phyloP scores from a whole-genome alignment of 768 basidiomycete species.

The Boletus subcaerulescens region DNA sequence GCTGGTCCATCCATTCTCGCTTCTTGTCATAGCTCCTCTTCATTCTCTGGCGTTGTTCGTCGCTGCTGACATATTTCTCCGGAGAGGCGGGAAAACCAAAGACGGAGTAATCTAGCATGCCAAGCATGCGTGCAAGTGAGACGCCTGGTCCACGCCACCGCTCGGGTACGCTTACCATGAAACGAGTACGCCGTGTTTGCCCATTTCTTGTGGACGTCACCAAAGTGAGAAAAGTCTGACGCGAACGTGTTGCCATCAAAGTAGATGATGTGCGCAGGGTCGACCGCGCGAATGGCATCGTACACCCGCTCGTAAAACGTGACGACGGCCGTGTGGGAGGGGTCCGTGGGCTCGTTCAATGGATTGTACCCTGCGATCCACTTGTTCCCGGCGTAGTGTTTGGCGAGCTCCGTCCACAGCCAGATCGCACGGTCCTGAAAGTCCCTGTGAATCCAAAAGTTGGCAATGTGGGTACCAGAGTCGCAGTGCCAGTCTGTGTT shows the following conservation, averaged over 20 bases:
- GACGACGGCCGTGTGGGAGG: slow-evolving; percentile 60
- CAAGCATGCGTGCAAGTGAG: not conserved
- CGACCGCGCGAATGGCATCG: slow-evolving; percentile 66
- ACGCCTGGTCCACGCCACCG: not conserved
- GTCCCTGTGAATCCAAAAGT: slow-evolving; percentile 82
- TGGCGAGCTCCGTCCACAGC: slow-evolving; percentile 76
- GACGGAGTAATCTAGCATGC: slow-evolving; percentile 29
- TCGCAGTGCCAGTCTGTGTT: slow-evolving; percentile 82
- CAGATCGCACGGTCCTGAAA: slow-evolving; percentile 77
- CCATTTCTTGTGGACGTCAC: slow-evolving; percentile 59
- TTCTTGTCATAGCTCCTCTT: slow-evolving; percentile 67
- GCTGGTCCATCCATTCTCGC: slow-evolving; percentile 71
- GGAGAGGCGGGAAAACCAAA: slow-evolving; percentile 68
- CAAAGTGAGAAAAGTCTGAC: slow-evolving; percentile 71
- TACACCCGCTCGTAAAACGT: slow-evolving; percentile 68
- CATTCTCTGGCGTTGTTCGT: slow-evolving; percentile 51
- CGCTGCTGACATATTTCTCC: slow-evolving; percentile 51
- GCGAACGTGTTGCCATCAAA: slow-evolving; percentile 86
- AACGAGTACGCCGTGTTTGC: slow-evolving; percentile 74
- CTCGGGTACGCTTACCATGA: slow-evolving; percentile 45
- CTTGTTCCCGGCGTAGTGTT: slow-evolving; percentile 70
- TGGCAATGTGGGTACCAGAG: slow-evolving; percentile 63
- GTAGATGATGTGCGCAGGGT: slow-evolving; percentile 71
- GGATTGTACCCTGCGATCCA: slow-evolving; percentile 90
- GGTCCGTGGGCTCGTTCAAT: slow-evolving; percentile 77